Evolutionary conservation across 177 flowering plant species (phyloP).

Genomic region (Vitis hybrid): DNA sequence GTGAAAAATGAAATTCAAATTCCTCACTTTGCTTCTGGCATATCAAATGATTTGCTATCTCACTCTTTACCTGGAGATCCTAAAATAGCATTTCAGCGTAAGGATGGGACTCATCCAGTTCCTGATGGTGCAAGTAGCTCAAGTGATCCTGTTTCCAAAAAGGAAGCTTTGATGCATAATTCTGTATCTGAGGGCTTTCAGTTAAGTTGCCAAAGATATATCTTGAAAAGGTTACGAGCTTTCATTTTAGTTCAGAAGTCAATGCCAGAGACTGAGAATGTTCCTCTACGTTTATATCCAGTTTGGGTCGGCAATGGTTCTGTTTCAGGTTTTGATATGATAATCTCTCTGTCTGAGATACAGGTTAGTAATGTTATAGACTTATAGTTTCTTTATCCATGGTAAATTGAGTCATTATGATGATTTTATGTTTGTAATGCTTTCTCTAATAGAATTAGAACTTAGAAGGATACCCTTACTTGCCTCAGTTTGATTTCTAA

Average conservation of each 20-base stretch:
- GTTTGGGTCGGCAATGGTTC: constrained; percentile 78
- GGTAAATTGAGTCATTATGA: no score
- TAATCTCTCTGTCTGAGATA: constrained; percentile 63
- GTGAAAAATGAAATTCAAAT: constrained; percentile 30
- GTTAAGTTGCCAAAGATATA: constrained; percentile 33
- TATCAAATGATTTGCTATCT: constrained; percentile 24
- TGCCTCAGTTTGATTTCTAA: neutral
- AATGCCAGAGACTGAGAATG: constrained; percentile 14
- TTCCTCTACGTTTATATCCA: constrained; percentile 17
- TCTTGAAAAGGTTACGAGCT: constrained; percentile 51
- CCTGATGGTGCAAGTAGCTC: constrained; percentile 32
- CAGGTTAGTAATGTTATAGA: constrained; percentile 41
- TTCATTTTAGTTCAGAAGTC: constrained; percentile 49
- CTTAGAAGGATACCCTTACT: neutral
- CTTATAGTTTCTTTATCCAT: neutral
- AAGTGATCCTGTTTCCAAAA: constrained; percentile 21
- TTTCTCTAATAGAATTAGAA: neutral
- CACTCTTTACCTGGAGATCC: constrained; percentile 25
- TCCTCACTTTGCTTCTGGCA: constrained; percentile 46
- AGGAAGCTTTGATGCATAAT: constrained; percentile 15
- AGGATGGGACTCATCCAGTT: constrained; percentile 16
- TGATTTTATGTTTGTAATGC: neutral
- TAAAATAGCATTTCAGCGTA: constrained; percentile 12
- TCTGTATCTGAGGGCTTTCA: constrained; percentile 11
- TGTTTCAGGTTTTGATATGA: constrained; percentile 65